A percentile compares a stretch with the other conserved stretches of the same genome.
Conservation (phyloP, 1,284 basidiomycete species). For the Sanguinoderma infundibulare region DNA sequence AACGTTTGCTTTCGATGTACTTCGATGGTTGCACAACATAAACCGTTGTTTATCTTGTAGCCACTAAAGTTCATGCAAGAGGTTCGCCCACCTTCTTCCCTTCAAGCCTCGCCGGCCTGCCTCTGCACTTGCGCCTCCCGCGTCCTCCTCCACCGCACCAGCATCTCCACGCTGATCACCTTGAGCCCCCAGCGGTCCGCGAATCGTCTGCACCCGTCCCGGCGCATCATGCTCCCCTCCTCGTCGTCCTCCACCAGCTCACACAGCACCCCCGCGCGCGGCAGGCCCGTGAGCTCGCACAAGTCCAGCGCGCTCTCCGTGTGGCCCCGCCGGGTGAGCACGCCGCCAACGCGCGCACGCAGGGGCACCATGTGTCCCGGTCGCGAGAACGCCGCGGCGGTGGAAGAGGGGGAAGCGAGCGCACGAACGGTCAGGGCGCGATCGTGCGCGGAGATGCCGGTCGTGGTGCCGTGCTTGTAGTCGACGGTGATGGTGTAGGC, state of each 20-base stretch:
- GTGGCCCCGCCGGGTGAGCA: conserved; percentile 87
- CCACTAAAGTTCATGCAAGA: too few relatives aligned
- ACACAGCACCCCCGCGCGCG: conserved; percentile 87
- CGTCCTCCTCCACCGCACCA: conserved; percentile 48
- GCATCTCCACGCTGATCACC: conserved; percentile 92
- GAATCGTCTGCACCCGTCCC: conserved; percentile 92
- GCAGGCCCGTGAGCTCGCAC: conserved; percentile 79
- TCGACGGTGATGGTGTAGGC: conserved; percentile 99
- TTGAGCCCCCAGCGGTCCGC: conserved; percentile 92
- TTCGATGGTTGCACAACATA: too few relatives aligned
- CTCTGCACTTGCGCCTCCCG: conserved; percentile 6
- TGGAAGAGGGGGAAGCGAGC: conserved; percentile 75
- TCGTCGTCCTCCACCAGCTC: conserved; percentile 94
- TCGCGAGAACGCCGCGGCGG: conserved; percentile 83
- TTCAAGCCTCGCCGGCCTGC: neutral
- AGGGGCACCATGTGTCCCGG: conserved; percentile 97
- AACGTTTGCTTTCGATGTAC: too few relatives aligned
- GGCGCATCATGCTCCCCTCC: conserved; percentile 91
- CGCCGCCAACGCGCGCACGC: conserved; percentile 86
- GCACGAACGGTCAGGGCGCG: conserved; percentile 87
- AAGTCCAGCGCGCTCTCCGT: conserved; percentile 93
- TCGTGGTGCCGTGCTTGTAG: conserved; percentile 91
- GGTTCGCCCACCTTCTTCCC: too few relatives aligned
- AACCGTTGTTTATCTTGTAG: too few relatives aligned
- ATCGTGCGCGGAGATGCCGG: conserved; percentile 97